These are phyloP conservation scores for Tuber calosporum DNA, from an alignment of 495 filamentous ascomycete genomes.

Conservation along the genomic window DNA sequence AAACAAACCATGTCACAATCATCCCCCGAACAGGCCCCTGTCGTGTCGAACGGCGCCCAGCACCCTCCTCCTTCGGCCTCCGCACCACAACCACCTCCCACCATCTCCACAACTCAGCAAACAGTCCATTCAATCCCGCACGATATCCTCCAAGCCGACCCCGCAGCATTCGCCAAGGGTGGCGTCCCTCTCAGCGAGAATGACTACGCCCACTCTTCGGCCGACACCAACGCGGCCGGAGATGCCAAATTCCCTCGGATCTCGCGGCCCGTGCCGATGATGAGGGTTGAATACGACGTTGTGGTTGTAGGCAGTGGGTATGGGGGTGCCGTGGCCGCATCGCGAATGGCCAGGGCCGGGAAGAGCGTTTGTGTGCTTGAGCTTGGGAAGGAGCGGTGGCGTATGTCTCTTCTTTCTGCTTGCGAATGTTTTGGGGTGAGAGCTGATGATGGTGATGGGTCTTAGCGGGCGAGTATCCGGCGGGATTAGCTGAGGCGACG, in stretches of 20 bases:
- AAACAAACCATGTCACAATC: background rate
- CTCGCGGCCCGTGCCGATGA: slow-evolving; percentile 52
- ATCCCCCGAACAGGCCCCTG: background rate
- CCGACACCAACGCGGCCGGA: background rate
- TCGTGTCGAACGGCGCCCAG: background rate
- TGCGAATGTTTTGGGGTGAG: background rate
- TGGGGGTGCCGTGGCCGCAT: slow-evolving; percentile 60
- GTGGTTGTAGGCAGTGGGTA: slow-evolving; percentile 63
- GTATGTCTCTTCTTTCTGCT: slow-evolving; percentile 30
- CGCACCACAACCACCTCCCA: background rate
- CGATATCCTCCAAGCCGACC: slow-evolving; percentile 6
- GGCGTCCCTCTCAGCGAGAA: slow-evolving; percentile 3
- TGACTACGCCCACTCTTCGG: slow-evolving; percentile 11
- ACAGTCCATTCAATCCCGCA: slow-evolving; percentile 5
- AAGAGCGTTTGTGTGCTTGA: slow-evolving; percentile 58
- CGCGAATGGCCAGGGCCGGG: slow-evolving; percentile 57
- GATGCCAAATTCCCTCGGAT: slow-evolving; percentile 48
- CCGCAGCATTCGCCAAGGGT: slow-evolving; percentile 9
- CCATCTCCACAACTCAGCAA: background rate
- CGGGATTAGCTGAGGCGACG: slow-evolving; percentile 45
- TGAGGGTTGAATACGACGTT: slow-evolving; percentile 55
- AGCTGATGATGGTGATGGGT: background rate
- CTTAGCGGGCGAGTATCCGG: slow-evolving; percentile 55
- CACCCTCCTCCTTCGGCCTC: background rate
- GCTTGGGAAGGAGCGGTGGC: slow-evolving; percentile 57